A percentile compares a stretch with the other conserved stretches of the same genome.
Conservation (phyloP, 306 rosid species). For the Macrotyloma uniflorum region DNA sequence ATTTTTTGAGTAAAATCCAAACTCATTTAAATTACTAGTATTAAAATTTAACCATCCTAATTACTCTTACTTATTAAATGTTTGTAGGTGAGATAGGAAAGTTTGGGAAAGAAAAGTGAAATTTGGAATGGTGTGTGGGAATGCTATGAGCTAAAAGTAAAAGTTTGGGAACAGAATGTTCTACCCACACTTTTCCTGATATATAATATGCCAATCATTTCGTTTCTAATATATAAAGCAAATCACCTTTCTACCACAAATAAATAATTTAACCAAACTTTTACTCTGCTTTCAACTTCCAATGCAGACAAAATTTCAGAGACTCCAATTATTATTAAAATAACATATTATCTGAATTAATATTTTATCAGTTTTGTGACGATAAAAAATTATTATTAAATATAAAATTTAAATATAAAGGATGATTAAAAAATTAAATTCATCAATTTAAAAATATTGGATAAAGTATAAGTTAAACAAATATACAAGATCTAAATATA, state of each 20-base stretch:
- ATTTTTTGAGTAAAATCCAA: too few relatives aligned
- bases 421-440: too few relatives aligned
- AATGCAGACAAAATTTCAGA: not conserved
- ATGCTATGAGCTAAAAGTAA: slow-evolving; percentile 8
- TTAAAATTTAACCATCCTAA: too few relatives aligned
- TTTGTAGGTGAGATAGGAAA: slow-evolving; percentile 2
- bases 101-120: slow-evolving; percentile 24
- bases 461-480: too few relatives aligned
- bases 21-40: too few relatives aligned
- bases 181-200: not conserved
- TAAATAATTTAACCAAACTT: not conserved
- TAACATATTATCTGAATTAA: too few relatives aligned
- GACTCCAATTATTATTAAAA: too few relatives aligned
- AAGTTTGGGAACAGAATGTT: slow-evolving; percentile 19
- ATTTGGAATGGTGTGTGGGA: slow-evolving; percentile 8
- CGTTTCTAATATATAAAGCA: not conserved
- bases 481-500: too few relatives aligned
- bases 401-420: too few relatives aligned
- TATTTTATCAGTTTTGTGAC: too few relatives aligned
- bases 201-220: slow-evolving; percentile 5
- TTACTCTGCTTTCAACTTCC: not conserved
- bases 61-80: not conserved
- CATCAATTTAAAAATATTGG: too few relatives aligned
- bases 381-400: too few relatives aligned
- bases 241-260: not conserved